These are phyloP conservation scores for Schizopora paradoxa DNA, from an alignment of 1,284 basidiomycete genomes.

Conservation along the genomic window DNA sequence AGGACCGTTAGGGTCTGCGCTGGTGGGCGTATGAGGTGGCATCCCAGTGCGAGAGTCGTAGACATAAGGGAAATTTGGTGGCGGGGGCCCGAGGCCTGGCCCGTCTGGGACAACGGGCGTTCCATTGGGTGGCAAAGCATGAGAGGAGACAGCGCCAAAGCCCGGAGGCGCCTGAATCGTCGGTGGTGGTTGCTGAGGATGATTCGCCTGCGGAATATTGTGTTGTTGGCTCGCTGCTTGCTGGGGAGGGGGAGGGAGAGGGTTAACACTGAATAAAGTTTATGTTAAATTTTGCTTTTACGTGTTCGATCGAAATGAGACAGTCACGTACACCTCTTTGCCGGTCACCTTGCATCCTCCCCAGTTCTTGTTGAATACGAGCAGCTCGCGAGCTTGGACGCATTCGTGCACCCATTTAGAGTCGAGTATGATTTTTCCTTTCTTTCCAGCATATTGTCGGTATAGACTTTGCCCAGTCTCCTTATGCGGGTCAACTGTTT, in stretches of 20 bases:
- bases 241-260: slow-evolving; percentile 13
- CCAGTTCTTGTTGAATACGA: slow-evolving; percentile 69
- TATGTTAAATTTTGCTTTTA: no score
- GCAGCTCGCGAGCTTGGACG: slow-evolving; percentile 55
- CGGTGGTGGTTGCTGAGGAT: slow-evolving; percentile 15
- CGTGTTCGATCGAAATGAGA: not conserved
- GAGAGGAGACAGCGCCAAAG: slow-evolving; percentile 27
- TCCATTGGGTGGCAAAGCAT: slow-evolving; percentile 25
- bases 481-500: slow-evolving; percentile 66
- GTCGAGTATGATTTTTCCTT: slow-evolving; percentile 67
- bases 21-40: slow-evolving; percentile 7
- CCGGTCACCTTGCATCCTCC: slow-evolving; percentile 74
- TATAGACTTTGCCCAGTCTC: slow-evolving; percentile 75
- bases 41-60: no score
- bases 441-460: slow-evolving; percentile 70
- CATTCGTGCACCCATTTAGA: slow-evolving; percentile 71
- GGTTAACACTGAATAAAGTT: slow-evolving; percentile 5
- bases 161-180: slow-evolving; percentile 22
- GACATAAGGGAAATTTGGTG: no score
- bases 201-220: slow-evolving; percentile 7
- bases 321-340: slow-evolving; percentile 51
- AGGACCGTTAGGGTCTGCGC: no score
- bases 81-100: not conserved
- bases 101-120: no score
- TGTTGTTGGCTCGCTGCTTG: slow-evolving; percentile 14